Evolutionary conservation across 352 stramenopile species (phyloP), one percentile per base, ranked within the genome.

Genomic region (Lagenidium giganteum): DNA sequence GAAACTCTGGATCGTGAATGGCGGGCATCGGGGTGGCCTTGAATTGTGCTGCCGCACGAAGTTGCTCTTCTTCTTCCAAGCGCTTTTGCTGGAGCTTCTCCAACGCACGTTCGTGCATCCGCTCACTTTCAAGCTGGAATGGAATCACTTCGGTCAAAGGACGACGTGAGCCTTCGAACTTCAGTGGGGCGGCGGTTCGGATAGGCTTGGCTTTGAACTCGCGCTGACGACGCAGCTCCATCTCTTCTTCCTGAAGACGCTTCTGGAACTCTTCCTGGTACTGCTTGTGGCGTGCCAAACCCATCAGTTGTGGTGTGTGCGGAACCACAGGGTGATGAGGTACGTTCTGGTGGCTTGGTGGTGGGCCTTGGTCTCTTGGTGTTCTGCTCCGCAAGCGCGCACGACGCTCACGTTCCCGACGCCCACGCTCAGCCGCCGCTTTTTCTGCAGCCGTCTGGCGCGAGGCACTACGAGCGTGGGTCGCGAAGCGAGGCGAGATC

Each of bases 121-220:
- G 54, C 13, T 91, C 70, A 8, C 75, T 62, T 21, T 61, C 63
- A 3, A 91, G 51, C 12, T 70, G 44, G 27, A 91, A 91, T 14
- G 75, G 78, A 41, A 76, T 57, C 8, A 86, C 57, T 30, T 87
- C 75, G 1, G 78, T 91, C 13, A 84, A 54, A 18, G 75, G 78
- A 38, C 80, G 79, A 14, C 57, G 72, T 0, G 78, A 88, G 18
- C 78, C 75, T 53, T 84, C 68, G 41, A 88, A 88, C 30, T 47
- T 67, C 13, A 56, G 61, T 23, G 75, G 78, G 5, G 60, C 77
- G 8, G 72, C 67, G 1, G 64, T 64, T 25, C 68, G 70, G 35
- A 91, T 83, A 0, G 78, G 78, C n/a, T 88, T 73, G 6, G 78
- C 78, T 64, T 66, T 66, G 32, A 91, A 91, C 38, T 82, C 64